phyloP scores from a whole-genome alignment of 2,329 filamentous ascomycete genomes.

The Aspergillus ustus region DNA sequence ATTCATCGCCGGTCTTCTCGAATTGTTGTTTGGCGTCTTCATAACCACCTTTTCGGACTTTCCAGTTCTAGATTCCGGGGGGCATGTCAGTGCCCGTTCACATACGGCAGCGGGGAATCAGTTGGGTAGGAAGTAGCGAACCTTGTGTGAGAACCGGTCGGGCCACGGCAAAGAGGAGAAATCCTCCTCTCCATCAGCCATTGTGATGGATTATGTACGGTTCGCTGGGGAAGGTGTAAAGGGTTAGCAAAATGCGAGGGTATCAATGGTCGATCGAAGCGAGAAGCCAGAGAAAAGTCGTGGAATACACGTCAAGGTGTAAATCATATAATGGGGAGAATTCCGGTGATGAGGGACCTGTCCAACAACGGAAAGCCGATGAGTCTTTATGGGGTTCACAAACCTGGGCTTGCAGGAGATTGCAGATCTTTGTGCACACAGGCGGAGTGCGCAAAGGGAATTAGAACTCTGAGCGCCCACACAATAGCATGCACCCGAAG shows the following conservation, averaged over 20 bases:
- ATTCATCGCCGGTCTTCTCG: constrained; percentile 80
- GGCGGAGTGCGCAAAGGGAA: constrained; percentile 19
- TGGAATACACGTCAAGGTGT: not conserved
- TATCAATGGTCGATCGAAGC: not conserved
- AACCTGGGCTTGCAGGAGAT: constrained; percentile 22
- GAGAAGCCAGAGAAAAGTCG: not conserved
- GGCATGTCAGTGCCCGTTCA: constrained; percentile 28
- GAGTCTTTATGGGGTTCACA: constrained; percentile 13
- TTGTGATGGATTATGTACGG: constrained; percentile 29
- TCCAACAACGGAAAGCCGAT: constrained; percentile 1
- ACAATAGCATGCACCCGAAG: constrained; percentile 14
- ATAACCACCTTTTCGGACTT: constrained; percentile 92
- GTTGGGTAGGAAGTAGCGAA: constrained; percentile 24
- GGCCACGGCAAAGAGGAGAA: constrained; percentile 49
- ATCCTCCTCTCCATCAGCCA: constrained; percentile 50
- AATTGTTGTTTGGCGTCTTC: constrained; percentile 91
- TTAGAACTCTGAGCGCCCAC: constrained; percentile 5
- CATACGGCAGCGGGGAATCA: not conserved
- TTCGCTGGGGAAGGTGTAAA: constrained; percentile 11
- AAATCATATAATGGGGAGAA: not conserved
- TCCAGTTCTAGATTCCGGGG: constrained; percentile 71
- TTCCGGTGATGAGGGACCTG: not conserved
- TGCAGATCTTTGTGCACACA: constrained; percentile 25
- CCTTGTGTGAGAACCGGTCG: constrained; percentile 51
- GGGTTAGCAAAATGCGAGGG: constrained; percentile 12